Evolutionary conservation across 192 early-diverging fungal genomes (phyloP).

Genomic region (Entophlyctis helioformis): DNA sequence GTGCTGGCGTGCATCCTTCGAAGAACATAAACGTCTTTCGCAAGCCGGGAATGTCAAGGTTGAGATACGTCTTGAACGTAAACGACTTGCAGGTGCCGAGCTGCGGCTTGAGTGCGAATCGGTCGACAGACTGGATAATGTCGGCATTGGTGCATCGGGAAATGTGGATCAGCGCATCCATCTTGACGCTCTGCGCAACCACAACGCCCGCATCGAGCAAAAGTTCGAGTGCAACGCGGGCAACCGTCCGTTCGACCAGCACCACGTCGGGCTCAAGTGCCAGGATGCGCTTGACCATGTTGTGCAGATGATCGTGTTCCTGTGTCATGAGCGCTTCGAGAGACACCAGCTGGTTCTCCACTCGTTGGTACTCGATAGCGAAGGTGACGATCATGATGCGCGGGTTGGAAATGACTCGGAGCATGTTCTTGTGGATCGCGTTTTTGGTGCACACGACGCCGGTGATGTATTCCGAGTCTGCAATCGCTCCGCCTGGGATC

Average conservation of each 20-base stretch:
- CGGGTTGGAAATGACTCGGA: conserved; percentile 48
- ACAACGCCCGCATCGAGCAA: conserved; percentile 68
- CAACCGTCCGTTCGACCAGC: conserved; percentile 68
- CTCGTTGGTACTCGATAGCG: conserved; percentile 69
- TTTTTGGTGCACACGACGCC: conserved; percentile 93
- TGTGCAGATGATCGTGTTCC: conserved; percentile 71
- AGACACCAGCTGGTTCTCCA: conserved; percentile 63
- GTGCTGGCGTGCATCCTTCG: conserved; percentile 65
- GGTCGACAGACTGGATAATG: conserved; percentile 73
- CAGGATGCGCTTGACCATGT: conserved; percentile 66
- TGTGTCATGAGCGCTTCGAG: conserved; percentile 72
- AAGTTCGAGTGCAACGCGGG: conserved; percentile 73
- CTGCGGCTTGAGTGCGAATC: conserved; percentile 55
- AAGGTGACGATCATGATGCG: conserved; percentile 79
- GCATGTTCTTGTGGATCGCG: conserved; percentile 85
- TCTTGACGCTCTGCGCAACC: conserved; percentile 77
- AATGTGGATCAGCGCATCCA: too few relatives aligned
- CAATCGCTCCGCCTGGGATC: conserved; percentile 72
- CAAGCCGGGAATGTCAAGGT: conserved; percentile 65
- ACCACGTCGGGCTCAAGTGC: conserved; percentile 68
- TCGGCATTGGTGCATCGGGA: conserved; percentile 77
- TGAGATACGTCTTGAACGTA: conserved; percentile 67
- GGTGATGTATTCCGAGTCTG: conserved; percentile 71
- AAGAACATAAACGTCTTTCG: conserved; percentile 83
- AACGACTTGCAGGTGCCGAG: conserved; percentile 70